These are phyloP conservation scores for Trichoderma gracile DNA, from an alignment of 2,329 filamentous ascomycete species.

Conservation along the genomic window DNA sequence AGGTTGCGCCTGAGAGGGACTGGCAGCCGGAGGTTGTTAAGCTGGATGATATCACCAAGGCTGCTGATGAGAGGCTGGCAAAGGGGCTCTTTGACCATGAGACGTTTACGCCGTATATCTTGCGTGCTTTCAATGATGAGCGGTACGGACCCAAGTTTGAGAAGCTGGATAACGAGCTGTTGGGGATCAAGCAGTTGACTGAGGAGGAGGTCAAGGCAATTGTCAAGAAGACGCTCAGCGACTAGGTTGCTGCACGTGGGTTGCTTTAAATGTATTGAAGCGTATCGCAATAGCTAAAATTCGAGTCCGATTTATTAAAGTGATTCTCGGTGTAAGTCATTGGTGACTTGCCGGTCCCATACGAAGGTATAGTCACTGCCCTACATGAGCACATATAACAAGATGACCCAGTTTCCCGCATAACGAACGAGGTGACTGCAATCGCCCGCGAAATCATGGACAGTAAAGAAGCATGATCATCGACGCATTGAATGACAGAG, in stretches of 20 bases:
- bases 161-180: slow-evolving; percentile 46
- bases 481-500: no score
- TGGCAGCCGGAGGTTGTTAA: slow-evolving; percentile 48
- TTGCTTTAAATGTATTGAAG: no score
- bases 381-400: no score
- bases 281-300: no score
- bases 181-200: slow-evolving; percentile 46
- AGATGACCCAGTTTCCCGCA: no score
- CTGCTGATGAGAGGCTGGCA: slow-evolving; percentile 36
- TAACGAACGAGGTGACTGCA: no score
- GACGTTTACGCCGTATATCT: slow-evolving; percentile 40
- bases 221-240: slow-evolving; percentile 29
- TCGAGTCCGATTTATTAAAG: no score
- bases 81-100: slow-evolving; percentile 35
- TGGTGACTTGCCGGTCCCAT: no score
- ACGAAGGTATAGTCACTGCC: no score
- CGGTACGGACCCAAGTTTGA: slow-evolving; percentile 39
- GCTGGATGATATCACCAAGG: slow-evolving; percentile 34
- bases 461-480: no score
- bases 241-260: not conserved
- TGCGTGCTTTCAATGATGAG: slow-evolving; percentile 36
- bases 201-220: slow-evolving; percentile 44
- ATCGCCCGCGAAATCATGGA: no score
- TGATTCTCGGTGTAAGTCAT: no score
- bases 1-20: slow-evolving; percentile 46